phyloP scores from a whole-genome alignment of 2,329 filamentous ascomycete genomes.

The Parascedosporium putredinis region DNA sequence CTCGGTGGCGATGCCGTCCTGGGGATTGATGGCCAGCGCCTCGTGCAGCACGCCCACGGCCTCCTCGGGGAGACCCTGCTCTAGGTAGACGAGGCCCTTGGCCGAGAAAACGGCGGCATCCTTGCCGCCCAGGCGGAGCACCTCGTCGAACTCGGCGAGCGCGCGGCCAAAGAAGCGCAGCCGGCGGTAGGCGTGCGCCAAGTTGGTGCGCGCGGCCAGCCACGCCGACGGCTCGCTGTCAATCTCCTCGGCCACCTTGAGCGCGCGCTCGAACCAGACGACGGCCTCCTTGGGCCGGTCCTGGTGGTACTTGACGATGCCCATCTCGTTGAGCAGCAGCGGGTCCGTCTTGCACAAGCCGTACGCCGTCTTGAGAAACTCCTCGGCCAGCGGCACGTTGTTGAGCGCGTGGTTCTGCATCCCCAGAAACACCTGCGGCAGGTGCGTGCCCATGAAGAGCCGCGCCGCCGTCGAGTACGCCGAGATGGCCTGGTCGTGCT shows the following conservation, averaged over 20 bases:
- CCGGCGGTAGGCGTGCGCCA: slow-evolving; percentile 78
- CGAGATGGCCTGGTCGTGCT: slow-evolving; percentile 96
- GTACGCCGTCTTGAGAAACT: slow-evolving; percentile 88
- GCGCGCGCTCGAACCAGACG: slow-evolving; percentile 65
- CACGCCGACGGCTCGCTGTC: slow-evolving; percentile 74
- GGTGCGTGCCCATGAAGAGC: slow-evolving; percentile 91
- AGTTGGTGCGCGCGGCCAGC: slow-evolving; percentile 75
- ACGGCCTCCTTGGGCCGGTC: slow-evolving; percentile 66
- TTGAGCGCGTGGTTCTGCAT: slow-evolving; percentile 98
- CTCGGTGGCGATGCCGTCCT: slow-evolving; percentile 74
- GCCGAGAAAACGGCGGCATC: slow-evolving; percentile 69
- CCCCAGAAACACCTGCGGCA: slow-evolving; percentile 89
- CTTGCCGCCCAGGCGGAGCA: slow-evolving; percentile 71
- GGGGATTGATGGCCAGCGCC: slow-evolving; percentile 65
- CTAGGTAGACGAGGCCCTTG: slow-evolving; percentile 75
- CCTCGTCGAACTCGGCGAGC: slow-evolving; percentile 74
- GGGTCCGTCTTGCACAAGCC: slow-evolving; percentile 75
- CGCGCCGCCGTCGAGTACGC: slow-evolving; percentile 93
- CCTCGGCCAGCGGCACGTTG: slow-evolving; percentile 86
- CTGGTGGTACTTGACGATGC: slow-evolving; percentile 91
- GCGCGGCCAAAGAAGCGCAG: slow-evolving; percentile 59
- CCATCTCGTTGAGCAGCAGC: slow-evolving; percentile 87
- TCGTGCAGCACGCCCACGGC: slow-evolving; percentile 78
- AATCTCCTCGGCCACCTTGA: slow-evolving; percentile 69
- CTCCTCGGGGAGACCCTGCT: slow-evolving; percentile 62